Conservation (phyloP, 805 yeast species). For the Metschnikowia matae region DNA sequence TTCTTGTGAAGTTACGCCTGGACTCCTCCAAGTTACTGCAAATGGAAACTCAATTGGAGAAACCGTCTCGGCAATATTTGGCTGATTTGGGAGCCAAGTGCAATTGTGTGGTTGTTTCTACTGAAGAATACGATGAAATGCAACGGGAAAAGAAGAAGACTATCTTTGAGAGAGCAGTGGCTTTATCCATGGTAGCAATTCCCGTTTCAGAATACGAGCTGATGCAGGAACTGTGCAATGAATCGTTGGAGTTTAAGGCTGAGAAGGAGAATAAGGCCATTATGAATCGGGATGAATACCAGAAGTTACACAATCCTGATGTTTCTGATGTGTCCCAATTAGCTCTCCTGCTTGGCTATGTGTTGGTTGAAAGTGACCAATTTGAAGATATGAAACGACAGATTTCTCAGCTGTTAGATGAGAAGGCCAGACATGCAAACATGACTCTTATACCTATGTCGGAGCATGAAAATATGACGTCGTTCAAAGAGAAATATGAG, state of each 20-base stretch:
- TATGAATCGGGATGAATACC: conserved; percentile 4
- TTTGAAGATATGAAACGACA: conserved; percentile 4
- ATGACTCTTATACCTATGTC: conserved; percentile 7
- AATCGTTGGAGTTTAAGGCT: conserved; percentile 11
- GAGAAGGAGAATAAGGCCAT: conserved; percentile 7
- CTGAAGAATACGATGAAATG: conserved; percentile 6
- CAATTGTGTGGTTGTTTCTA: conserved; percentile 6
- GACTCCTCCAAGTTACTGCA: conserved; percentile 7
- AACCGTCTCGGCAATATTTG: conserved; percentile 10
- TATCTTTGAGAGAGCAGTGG: conserved; percentile 12
- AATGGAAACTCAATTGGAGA: conserved; percentile 5
- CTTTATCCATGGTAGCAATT: conserved; percentile 10
- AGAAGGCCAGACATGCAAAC: conserved; percentile 9
- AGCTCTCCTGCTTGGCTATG: conserved; percentile 7
- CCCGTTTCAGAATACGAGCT: conserved; percentile 8
- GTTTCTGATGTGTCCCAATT: conserved; percentile 8
- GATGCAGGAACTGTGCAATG: conserved; percentile 6
- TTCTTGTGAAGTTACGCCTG: conserved; percentile 14
- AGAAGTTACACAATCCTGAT: conserved; percentile 1
- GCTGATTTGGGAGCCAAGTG: conserved; percentile 6
- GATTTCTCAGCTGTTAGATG: conserved; percentile 10
- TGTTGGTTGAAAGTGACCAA: conserved; percentile 5
- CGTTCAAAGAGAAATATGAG: neutral
- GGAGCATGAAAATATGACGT: conserved; percentile 5
- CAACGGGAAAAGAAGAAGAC: conserved; percentile 7